Conservation (phyloP, 2,329 filamentous ascomycete genomes). For the Aspergillus ibericus region DNA sequence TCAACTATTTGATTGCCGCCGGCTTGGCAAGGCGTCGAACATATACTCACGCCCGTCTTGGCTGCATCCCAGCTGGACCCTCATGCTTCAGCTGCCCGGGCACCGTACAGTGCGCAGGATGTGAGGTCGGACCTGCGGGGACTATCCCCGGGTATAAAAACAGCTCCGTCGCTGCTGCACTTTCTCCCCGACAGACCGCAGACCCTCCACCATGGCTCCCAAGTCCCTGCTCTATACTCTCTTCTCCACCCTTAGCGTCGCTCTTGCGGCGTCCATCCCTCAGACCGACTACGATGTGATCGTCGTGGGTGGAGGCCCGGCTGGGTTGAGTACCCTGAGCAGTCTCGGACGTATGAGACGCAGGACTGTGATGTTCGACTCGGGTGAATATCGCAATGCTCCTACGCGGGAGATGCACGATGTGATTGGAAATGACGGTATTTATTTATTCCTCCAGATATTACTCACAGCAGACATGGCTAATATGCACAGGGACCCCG, state of each 20-base stretch:
- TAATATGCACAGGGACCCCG: conserved; percentile 47
- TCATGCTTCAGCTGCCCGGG: neutral
- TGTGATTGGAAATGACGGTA: conserved; percentile 61
- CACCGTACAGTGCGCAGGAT: neutral
- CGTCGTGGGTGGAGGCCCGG: conserved; percentile 59
- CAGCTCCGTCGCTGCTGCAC: neutral
- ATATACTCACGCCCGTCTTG: neutral
- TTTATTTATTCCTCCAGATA: no score
- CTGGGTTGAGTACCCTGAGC: conserved; percentile 56
- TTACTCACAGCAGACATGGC: no score
- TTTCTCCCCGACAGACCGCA: neutral
- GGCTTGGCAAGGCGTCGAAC: neutral
- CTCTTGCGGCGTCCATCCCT: conserved; percentile 25
- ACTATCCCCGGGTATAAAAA: neutral
- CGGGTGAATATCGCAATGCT: conserved; percentile 58
- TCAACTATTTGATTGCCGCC: no score
- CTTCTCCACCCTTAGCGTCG: conserved; percentile 23
- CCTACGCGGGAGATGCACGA: conserved; percentile 62
- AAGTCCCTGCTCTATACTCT: conserved; percentile 25
- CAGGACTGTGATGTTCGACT: conserved; percentile 59
- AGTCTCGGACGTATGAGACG: conserved; percentile 60
- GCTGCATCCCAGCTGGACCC: neutral
- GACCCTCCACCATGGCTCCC: conserved; percentile 13
- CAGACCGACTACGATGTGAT: conserved; percentile 54
- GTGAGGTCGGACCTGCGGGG: neutral